phyloP scores from a whole-genome alignment of 2,329 filamentous ascomycete species.

The Xylaria sp. region DNA sequence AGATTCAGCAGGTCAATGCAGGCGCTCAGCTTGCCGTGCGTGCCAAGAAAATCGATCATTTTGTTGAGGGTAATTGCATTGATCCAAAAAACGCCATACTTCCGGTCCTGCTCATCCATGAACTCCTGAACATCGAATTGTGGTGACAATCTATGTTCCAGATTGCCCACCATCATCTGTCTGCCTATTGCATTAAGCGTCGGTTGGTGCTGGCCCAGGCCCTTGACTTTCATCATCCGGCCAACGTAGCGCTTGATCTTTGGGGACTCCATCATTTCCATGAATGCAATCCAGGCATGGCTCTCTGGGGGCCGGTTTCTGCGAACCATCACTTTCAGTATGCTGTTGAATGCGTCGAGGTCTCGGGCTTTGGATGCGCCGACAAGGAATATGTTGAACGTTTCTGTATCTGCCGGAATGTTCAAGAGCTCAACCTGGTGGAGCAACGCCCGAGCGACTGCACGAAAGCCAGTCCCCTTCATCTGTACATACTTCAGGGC shows the following conservation, averaged over 20 bases:
- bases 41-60: slow-evolving; percentile 33
- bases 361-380: slow-evolving; percentile 31
- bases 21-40: slow-evolving; percentile 17
- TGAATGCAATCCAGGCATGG: slow-evolving; percentile 33
- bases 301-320: slow-evolving; percentile 28
- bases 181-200: slow-evolving; percentile 28
- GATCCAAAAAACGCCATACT: slow-evolving; percentile 33
- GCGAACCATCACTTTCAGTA: slow-evolving; percentile 33
- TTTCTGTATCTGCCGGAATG: slow-evolving; percentile 32
- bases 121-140: slow-evolving; percentile 18
- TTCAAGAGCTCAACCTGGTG: slow-evolving; percentile 23
- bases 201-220: slow-evolving; percentile 25
- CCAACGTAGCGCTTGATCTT: slow-evolving; percentile 49
- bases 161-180: slow-evolving; percentile 26
- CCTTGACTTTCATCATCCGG: slow-evolving; percentile 35
- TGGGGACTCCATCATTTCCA: slow-evolving; percentile 46
- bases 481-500: slow-evolving; percentile 31
- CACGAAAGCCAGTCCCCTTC: slow-evolving; percentile 26
- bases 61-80: slow-evolving; percentile 32
- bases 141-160: slow-evolving; percentile 17
- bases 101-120: slow-evolving; percentile 22
- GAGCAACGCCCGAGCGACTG: slow-evolving; percentile 28
- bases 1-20: slow-evolving; percentile 27
- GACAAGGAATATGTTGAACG: slow-evolving; percentile 30
- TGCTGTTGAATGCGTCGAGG: slow-evolving; percentile 30